A percentile compares a stretch with the other conserved stretches of the same genome.
phyloP scores from a whole-genome alignment of 2,329 filamentous ascomycete species.

The Ascocoryne sarcoides region DNA sequence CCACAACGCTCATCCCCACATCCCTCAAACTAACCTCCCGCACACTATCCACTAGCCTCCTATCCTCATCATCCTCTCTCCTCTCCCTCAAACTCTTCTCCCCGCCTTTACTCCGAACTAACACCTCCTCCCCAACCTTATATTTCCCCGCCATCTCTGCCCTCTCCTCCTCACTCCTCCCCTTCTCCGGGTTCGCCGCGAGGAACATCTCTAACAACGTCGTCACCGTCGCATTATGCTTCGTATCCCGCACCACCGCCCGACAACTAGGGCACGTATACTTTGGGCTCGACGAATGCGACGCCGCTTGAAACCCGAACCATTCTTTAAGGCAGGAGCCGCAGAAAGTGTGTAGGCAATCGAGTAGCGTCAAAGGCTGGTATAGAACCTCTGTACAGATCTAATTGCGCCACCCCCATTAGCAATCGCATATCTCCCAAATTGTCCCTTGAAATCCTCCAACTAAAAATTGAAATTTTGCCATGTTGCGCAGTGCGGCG shows the following conservation, averaged over 20 bases:
- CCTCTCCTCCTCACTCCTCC: conserved; percentile 62
- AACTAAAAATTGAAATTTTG: too few relatives aligned
- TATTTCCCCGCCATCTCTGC: conserved; percentile 68
- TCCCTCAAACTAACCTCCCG: conserved; percentile 45
- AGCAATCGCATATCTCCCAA: too few relatives aligned
- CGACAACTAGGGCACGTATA: conserved; percentile 94
- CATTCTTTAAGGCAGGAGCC: conserved; percentile 92
- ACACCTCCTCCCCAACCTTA: conserved; percentile 70
- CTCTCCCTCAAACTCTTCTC: conserved; percentile 45
- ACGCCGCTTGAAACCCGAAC: conserved; percentile 64
- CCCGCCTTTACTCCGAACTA: conserved; percentile 43
- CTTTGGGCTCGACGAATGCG: conserved; percentile 27
- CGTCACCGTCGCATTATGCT: conserved; percentile 82
- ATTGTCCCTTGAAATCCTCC: too few relatives aligned
- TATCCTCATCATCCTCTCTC: conserved; percentile 37
- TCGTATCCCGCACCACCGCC: conserved; percentile 74
- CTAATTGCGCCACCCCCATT: too few relatives aligned
- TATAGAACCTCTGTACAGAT: conserved; percentile 95
- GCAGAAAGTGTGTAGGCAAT: conserved; percentile 94
- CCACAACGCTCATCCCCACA: conserved; percentile 37
- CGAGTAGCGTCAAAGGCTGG: conserved; percentile 81
- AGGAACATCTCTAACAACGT: conserved; percentile 86
- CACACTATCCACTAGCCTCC: conserved; percentile 25
- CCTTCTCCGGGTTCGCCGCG: conserved; percentile 67
- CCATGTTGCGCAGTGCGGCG: too few relatives aligned